Evolutionary conservation across 495 filamentous ascomycete genomes (phyloP).

Genomic region (Penicillium tannophilum): DNA sequence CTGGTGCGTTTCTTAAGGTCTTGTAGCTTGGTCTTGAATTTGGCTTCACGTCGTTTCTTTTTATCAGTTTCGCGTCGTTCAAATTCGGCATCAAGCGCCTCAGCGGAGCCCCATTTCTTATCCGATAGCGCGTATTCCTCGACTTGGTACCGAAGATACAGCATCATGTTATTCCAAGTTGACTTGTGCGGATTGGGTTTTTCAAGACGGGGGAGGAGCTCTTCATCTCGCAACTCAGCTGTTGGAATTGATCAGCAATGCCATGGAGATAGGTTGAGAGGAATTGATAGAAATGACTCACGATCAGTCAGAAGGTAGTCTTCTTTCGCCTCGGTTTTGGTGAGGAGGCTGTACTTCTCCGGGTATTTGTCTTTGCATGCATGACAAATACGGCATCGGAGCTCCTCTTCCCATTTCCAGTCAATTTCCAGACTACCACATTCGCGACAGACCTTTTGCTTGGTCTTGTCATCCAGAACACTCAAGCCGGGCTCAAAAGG

Average conservation of each 20-base stretch:
- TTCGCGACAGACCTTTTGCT: constrained; percentile 77
- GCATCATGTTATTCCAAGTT: constrained; percentile 98
- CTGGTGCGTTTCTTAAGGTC: constrained; percentile 93
- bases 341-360: constrained; percentile 90
- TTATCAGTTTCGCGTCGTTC: constrained; percentile 76
- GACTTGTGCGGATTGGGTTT: constrained; percentile 93
- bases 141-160: constrained; percentile 90
- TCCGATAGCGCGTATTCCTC: constrained; percentile 84
- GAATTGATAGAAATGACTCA: constrained; percentile 42
- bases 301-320: constrained; percentile 95
- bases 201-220: constrained; percentile 83
- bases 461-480: constrained; percentile 60
- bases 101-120: constrained; percentile 84
- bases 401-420: constrained; percentile 87
- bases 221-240: constrained; percentile 84
- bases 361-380: constrained; percentile 83
- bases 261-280: neutral
- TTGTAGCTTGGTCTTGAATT: constrained; percentile 84
- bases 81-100: constrained; percentile 88
- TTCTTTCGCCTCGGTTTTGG: constrained; percentile 93
- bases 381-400: constrained; percentile 69
- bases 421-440: constrained; percentile 86
- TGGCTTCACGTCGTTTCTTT: constrained; percentile 85
- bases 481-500: constrained; percentile 86
- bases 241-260: neutral